Percentiles rank a stretch among this genome's conserved stretches.
Conservation (phyloP, 169 alveolate genomes). For the Cystoisospora suis region DNA sequence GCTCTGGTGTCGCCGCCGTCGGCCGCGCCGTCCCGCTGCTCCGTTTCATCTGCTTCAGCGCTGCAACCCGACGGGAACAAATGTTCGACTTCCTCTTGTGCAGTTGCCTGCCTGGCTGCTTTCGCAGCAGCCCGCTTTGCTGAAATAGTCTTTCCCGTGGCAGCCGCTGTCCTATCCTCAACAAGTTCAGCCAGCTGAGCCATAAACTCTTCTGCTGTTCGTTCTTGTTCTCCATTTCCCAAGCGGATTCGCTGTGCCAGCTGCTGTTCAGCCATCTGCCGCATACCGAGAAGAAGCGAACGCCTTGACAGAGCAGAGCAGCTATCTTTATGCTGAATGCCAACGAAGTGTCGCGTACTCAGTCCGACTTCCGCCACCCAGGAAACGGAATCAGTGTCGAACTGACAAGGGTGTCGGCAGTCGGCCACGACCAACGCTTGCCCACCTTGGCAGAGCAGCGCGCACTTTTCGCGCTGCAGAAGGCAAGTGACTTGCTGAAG, state of each 20-base stretch:
- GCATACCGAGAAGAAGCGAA: neutral
- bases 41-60: neutral
- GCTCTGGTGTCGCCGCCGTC: neutral
- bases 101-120: neutral
- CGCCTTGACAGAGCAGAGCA: neutral
- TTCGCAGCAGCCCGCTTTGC: neutral
- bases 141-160: neutral
- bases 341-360: too few species aligned
- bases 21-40: neutral
- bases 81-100: conserved; percentile 4
- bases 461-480: too few species aligned
- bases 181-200: neutral
- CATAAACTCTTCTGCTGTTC: neutral
- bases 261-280: neutral
- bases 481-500: too few species aligned
- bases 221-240: neutral
- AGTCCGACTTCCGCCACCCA: too few species aligned
- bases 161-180: conserved; percentile 7
- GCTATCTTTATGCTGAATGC: neutral
- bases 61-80: neutral
- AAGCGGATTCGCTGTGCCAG: neutral
- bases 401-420: too few species aligned
- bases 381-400: too few species aligned
- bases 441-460: too few species aligned
- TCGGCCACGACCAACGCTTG: too few species aligned